phyloP scores from a whole-genome alignment of 176 grass and related monocot species.

The Oryza coarctata region DNA sequence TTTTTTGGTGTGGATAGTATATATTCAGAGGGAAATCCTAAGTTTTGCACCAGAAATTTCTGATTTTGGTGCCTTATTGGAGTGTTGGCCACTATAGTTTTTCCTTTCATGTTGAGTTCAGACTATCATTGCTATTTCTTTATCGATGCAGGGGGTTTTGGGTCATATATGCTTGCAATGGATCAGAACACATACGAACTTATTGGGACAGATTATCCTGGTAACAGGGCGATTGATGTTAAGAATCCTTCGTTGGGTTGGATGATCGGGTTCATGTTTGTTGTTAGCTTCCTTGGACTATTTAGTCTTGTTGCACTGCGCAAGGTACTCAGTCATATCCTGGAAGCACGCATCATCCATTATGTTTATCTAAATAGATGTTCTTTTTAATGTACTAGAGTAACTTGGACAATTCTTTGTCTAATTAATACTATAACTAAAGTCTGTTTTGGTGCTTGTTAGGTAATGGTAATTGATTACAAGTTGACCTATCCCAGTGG shows the following conservation, averaged over 20 bases:
- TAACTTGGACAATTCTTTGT: background rate
- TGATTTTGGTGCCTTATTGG: background rate
- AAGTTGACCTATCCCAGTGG: slow-evolving; percentile 63
- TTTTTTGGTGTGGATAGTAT: background rate
- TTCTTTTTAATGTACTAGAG: background rate
- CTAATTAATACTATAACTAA: slow-evolving; percentile 1
- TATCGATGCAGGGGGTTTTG: slow-evolving; percentile 70
- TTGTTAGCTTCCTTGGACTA: slow-evolving; percentile 83
- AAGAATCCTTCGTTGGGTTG: slow-evolving; percentile 84
- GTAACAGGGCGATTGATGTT: slow-evolving; percentile 85
- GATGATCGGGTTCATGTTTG: slow-evolving; percentile 96
- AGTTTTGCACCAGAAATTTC: background rate
- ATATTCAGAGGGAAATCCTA: background rate
- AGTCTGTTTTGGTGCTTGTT: background rate
- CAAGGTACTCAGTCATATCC: slow-evolving; percentile 50
- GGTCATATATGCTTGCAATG: slow-evolving; percentile 88
- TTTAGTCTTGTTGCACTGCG: slow-evolving; percentile 88
- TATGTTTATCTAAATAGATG: background rate
- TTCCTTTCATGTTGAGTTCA: background rate
- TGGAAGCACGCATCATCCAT: background rate
- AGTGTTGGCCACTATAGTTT: background rate
- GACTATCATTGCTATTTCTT: background rate
- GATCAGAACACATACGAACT: slow-evolving; percentile 87
- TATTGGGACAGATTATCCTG: slow-evolving; percentile 83
- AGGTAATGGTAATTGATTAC: slow-evolving; percentile 75